Evolutionary conservation across 129 eudicot genomes (phyloP).

Genomic region (Smallanthus sonchifolius): DNA sequence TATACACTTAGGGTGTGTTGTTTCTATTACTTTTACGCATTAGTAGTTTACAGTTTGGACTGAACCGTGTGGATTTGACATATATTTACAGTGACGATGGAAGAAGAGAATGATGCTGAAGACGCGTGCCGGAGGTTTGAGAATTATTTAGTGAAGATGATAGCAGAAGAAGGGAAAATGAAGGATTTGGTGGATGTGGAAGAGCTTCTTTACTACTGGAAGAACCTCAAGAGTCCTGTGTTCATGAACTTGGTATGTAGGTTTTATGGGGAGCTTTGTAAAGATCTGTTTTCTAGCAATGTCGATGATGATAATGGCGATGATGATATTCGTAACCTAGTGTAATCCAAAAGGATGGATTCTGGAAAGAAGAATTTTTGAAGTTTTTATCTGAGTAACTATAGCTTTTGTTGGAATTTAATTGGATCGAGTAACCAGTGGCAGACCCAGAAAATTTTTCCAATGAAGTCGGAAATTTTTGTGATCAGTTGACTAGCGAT

Average conservation of each 20-base stretch:
- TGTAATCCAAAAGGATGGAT: not conserved
- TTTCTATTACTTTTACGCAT: too few species aligned
- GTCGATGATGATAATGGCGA: slow-evolving; percentile 14
- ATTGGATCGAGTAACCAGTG: too few species aligned
- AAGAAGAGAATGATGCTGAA: slow-evolving; percentile 44
- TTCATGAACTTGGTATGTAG: slow-evolving; percentile 66
- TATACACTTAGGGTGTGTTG: too few species aligned
- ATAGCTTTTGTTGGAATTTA: too few species aligned
- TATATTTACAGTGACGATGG: not conserved
- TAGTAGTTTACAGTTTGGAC: too few species aligned
- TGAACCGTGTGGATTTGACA: not conserved
- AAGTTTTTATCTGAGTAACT: not conserved
- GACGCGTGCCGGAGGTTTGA: slow-evolving; percentile 69
- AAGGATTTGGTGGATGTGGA: slow-evolving; percentile 76
- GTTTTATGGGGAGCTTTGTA: slow-evolving; percentile 81
- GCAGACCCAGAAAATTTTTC: too few species aligned
- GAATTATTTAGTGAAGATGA: slow-evolving; percentile 70
- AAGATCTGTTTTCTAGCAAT: slow-evolving; percentile 57
- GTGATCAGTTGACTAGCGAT: too few species aligned
- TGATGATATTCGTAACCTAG: slow-evolving; percentile 14
- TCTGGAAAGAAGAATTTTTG: not conserved
- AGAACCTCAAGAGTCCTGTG: slow-evolving; percentile 65
- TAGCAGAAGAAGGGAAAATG: slow-evolving; percentile 69
- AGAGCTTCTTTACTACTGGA: slow-evolving; percentile 84
- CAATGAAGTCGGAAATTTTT: too few species aligned